Evolutionary conservation across 371 early-diverging fungal genomes (phyloP), one percentile per base, ranked within the genome.

Genomic region (Antonospora locustae): DNA sequence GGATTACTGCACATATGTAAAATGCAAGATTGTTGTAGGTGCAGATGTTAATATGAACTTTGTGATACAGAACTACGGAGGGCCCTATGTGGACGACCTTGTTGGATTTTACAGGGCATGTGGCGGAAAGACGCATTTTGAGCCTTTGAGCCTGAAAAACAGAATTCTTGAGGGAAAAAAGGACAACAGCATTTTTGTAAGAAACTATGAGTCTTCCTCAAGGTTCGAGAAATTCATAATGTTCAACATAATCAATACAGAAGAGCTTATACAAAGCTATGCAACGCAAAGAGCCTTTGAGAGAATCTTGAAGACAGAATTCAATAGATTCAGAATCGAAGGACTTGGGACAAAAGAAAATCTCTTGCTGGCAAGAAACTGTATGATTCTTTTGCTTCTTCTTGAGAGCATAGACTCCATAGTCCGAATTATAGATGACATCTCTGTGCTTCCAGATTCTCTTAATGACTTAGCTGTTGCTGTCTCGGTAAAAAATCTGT

Each of bases 201-300:
- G 44, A 23, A 41, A 50, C 9, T 67, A 50, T 55, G 5, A 24
- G 9, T 19, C 19, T 14, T 47, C 55, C 3, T 41, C 25, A 12
- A 39, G 58, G 37, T 63, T 61, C 19, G 63, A 63, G 50, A 67
- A 48, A 53, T 63, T 63, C 36, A 25, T 67, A 11, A 38, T 67
- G 22, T 67, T 63, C 40, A 58, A 63, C 19, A 45, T 39, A 11
- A 16, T 67, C n/a, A 48, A 52, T 28, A 25, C 25, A 20, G 41
- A 61, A n/a, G n/a, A n/a, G n/a, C n/a, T n/a, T n/a, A n/a, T n/a
- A n/a, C 34, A 55, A 5, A 24, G 5, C 9, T 6, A 6, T 17
- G 56, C 54, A 16, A 32, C 49, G n/a, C 25, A 50, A 30, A 49
- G 19, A 41, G 38, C 43, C 7, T 30, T 67, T 25, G 40, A 62